phyloP scores from a whole-genome alignment of 2,329 filamentous ascomycete species.

The Monilinia fructicola region DNA sequence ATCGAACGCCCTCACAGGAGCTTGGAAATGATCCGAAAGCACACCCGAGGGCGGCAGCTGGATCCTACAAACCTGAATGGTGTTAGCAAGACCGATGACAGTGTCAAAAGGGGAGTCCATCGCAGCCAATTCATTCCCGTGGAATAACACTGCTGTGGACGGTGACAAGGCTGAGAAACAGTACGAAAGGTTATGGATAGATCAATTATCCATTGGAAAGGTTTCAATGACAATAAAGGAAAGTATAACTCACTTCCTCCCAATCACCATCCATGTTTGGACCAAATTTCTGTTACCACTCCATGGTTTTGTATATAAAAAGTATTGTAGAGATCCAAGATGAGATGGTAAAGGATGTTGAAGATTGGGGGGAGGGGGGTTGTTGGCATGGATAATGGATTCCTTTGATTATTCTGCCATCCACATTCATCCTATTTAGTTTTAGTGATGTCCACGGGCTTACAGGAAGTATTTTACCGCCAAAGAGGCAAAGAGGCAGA shows the following conservation, averaged over 20 bases:
- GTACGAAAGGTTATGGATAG: neutral
- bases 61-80: constrained; percentile 72
- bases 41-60: constrained; percentile 74
- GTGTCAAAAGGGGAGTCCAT: constrained; percentile 5
- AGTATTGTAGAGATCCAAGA: constrained; percentile 5
- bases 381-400: neutral
- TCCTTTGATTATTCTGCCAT: constrained; percentile 20
- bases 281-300: constrained; percentile 16
- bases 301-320: constrained; percentile 24
- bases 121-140: neutral
- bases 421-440: constrained; percentile 10
- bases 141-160: constrained; percentile 13
- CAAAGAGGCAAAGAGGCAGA: neutral
- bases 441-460: neutral
- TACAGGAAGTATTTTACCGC: constrained; percentile 15
- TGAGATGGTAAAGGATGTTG: constrained; percentile 7
- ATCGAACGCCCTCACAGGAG: constrained; percentile 85
- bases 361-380: neutral
- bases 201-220: neutral
- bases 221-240: constrained; percentile 3
- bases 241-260: constrained; percentile 57
- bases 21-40: constrained; percentile 67
- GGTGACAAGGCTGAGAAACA: constrained; percentile 20
- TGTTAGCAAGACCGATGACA: constrained; percentile 27
- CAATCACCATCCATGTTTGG: constrained; percentile 62